phyloP scores from a whole-genome alignment of 2,329 filamentous ascomycete species.

The Mycosphaerella arachidis region DNA sequence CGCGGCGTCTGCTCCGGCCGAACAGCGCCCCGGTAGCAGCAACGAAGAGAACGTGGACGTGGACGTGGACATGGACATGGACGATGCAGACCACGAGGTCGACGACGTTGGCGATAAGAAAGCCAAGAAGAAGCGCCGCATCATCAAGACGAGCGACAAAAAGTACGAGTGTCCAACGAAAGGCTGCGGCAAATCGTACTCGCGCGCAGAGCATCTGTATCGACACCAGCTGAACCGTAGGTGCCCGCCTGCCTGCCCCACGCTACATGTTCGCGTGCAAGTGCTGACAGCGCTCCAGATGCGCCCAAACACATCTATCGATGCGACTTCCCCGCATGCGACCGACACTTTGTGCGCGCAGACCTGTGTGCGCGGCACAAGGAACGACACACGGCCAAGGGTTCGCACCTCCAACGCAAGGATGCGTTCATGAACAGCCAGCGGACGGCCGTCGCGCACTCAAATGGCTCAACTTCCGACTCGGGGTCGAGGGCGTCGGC shows the following conservation, averaged over 20 bases:
- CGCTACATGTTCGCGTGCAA: not conserved
- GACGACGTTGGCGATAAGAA: constrained; percentile 23
- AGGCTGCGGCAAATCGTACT: constrained; percentile 93
- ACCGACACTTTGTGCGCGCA: constrained; percentile 84
- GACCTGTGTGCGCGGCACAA: constrained; percentile 73
- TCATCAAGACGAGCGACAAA: constrained; percentile 54
- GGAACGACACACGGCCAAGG: constrained; percentile 54
- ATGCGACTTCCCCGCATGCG: constrained; percentile 88
- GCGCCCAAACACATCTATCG: constrained; percentile 91
- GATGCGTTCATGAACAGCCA: constrained; percentile 58
- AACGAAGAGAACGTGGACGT: constrained; percentile 16
- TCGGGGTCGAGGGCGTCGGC: constrained; percentile 8
- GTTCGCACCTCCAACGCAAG: constrained; percentile 70
- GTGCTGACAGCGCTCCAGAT: constrained; percentile 49
- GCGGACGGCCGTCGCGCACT: constrained; percentile 9
- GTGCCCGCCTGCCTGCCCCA: constrained; percentile 31
- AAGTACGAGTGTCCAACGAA: constrained; percentile 68
- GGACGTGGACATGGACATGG: constrained; percentile 22
- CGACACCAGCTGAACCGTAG: constrained; percentile 91
- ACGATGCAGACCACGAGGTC: constrained; percentile 25
- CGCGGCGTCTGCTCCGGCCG: not conserved
- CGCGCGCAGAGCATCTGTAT: constrained; percentile 92
- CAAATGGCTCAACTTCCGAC: constrained; percentile 2
- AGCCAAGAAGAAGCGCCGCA: constrained; percentile 32
- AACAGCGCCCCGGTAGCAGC: constrained; percentile 3